Conservation (phyloP, 129 eudicot species). For the Helichrysum umbraculigerum region DNA sequence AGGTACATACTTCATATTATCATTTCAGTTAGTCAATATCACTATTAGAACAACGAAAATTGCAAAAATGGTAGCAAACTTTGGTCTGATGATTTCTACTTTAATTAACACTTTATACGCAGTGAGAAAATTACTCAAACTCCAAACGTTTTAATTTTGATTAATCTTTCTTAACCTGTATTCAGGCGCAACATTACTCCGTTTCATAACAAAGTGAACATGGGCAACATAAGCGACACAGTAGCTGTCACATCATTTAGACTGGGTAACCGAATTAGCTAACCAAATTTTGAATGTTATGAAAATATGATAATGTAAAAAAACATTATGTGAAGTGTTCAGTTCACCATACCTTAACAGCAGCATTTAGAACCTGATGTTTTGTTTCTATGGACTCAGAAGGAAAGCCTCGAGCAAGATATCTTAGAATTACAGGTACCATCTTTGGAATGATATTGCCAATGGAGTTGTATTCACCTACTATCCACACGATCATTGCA, state of each 20-base stretch:
- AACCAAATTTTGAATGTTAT: neutral
- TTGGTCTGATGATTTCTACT: neutral
- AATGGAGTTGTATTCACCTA: constrained; percentile 74
- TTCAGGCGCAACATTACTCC: neutral
- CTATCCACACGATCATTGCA: constrained; percentile 73
- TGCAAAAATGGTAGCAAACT: neutral
- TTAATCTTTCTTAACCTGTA: neutral
- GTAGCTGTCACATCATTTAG: neutral
- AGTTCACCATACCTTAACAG: constrained; percentile 62
- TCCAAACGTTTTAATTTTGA: neutral
- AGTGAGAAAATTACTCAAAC: neutral
- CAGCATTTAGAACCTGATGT: constrained; percentile 82
- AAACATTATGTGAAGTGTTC: neutral
- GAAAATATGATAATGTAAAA: neutral
- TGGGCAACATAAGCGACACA: neutral
- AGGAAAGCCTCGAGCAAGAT: constrained; percentile 66
- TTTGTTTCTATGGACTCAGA: constrained; percentile 82
- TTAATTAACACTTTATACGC: neutral
- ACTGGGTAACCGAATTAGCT: neutral
- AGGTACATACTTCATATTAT: neutral
- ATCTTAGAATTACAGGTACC: constrained; percentile 62
- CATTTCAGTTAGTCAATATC: constrained; percentile 8
- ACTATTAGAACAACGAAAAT: neutral
- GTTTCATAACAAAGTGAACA: neutral
- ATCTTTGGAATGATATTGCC: constrained; percentile 66